Evolutionary conservation across 2,329 filamentous ascomycete genomes (phyloP), one percentile per base, ranked within the genome.

Genomic region (Neofusicoccum cordaticola): DNA sequence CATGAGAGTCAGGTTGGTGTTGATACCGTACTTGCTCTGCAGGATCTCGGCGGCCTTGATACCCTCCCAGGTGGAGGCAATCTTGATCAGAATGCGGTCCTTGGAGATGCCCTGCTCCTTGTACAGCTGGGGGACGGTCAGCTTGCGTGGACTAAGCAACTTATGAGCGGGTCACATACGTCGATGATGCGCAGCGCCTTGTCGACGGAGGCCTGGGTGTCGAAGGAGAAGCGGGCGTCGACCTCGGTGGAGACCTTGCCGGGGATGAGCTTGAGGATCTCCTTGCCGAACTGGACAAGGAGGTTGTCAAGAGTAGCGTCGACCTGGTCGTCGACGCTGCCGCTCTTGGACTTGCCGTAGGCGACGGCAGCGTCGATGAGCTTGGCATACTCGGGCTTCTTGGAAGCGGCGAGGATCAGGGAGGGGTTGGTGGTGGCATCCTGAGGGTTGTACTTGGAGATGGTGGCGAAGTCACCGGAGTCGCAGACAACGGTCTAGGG

Each of bases 341-440:
- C 83, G 73, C 85, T 86, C 77, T 87, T 82, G 73, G 84, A 75
- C 90, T 97, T 98, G 82, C 91, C 94, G 82, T 92, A 93, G 69
- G 84, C 85, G 72, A 97, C 85, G 73, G 94, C 93, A 65, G 84
- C 82, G 77, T 98, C 93, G 73, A 97, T 96, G 77, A 98, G 84
- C 81, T 90, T 89, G 76, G 91, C 92, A 81, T 98, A 98, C 82
- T 97, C 93, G 79, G 91, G 78, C 88, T 98, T 98, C 88, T 99
- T 98, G 78, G 95, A 93, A 69, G 95, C 95, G 72, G 93, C 94
- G 78, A 99, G 90, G 82, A 99, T 98, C 79, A 99, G 87, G 69
- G 95, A 98, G 67, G 95, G 95, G 89, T 99, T 99, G 85, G 95
- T 99, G 80, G 95, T 99, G 77, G 95, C 95, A 91, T 99, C 95